Percentiles rank a stretch among this genome's conserved stretches.
Conservation (phyloP, 2,329 filamentous ascomycete genomes). For the Ophioceras dolichostomum region DNA sequence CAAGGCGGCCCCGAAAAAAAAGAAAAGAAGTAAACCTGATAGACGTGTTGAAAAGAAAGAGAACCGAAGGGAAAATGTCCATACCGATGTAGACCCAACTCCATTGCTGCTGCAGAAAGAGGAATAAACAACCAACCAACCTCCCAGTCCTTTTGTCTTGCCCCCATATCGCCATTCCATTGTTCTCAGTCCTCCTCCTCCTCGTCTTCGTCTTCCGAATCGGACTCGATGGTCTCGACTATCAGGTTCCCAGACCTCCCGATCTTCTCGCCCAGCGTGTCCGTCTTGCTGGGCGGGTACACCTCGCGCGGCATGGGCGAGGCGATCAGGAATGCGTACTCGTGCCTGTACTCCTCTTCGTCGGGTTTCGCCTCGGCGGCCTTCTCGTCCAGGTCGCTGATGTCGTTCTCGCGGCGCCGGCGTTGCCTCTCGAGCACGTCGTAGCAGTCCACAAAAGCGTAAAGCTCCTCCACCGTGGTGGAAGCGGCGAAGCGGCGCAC, state of each 20-base stretch:
- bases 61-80: no score
- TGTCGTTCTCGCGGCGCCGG: slow-evolving; percentile 13
- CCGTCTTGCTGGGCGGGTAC: slow-evolving; percentile 55
- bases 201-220: slow-evolving; percentile 18
- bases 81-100: no score
- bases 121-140: no score
- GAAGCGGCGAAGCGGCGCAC: slow-evolving; percentile 53
- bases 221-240: slow-evolving; percentile 50
- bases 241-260: slow-evolving; percentile 80
- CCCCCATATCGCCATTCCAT: no score
- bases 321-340: slow-evolving; percentile 76
- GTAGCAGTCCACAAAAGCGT: slow-evolving; percentile 92
- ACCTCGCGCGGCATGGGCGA: slow-evolving; percentile 76
- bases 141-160: no score
- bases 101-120: no score
- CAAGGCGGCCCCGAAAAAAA: no score
- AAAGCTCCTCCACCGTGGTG: slow-evolving; percentile 75
- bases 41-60: no score
- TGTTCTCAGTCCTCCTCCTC: slow-evolving; percentile 7
- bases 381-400: slow-evolving; percentile 18
- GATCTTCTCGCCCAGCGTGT: slow-evolving; percentile 59
- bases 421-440: slow-evolving; percentile 52
- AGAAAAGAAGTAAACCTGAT: no score
- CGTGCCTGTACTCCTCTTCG: slow-evolving; percentile 58
- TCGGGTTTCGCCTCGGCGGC: slow-evolving; percentile 32